Conservation (phyloP, 352 stramenopile genomes). For the Halophytophthora polymorphica region DNA sequence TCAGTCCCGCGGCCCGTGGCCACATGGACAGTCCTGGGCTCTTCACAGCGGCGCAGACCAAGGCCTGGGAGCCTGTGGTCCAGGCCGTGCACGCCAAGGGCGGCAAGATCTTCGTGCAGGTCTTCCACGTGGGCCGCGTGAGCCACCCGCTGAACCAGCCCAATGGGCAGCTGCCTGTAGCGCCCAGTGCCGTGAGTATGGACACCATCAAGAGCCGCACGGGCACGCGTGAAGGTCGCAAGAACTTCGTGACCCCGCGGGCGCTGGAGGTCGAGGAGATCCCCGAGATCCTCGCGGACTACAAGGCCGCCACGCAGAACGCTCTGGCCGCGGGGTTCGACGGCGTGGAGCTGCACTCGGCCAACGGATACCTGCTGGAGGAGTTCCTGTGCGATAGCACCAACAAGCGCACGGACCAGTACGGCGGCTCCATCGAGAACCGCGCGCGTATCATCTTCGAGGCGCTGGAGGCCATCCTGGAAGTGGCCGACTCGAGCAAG, state of each 20-base stretch:
- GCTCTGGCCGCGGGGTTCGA: constrained; percentile 82
- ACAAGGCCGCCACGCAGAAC: constrained; percentile 34
- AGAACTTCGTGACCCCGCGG: constrained; percentile 30
- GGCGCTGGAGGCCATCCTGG: constrained; percentile 40
- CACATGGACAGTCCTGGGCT: constrained; percentile 31
- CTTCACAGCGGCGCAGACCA: constrained; percentile 31
- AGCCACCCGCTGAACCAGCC: constrained; percentile 48
- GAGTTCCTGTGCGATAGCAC: constrained; percentile 61
- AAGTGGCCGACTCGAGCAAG: constrained; percentile 10
- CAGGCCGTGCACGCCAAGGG: constrained; percentile 56
- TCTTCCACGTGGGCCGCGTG: constrained; percentile 71
- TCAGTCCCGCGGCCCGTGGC: constrained; percentile 20
- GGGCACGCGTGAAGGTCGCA: constrained; percentile 20
- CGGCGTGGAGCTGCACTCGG: constrained; percentile 76
- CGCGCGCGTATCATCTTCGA: constrained; percentile 60
- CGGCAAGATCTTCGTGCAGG: constrained; percentile 66
- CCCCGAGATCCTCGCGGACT: constrained; percentile 46
- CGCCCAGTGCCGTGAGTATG: constrained; percentile 18
- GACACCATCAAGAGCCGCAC: constrained; percentile 22
- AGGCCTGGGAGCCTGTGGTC: constrained; percentile 36
- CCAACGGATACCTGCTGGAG: constrained; percentile 89
- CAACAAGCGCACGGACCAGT: constrained; percentile 77
- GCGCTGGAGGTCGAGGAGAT: constrained; percentile 63
- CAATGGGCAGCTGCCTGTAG: constrained; percentile 31
- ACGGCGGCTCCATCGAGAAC: constrained; percentile 77